Evolutionary conservation across 352 stramenopile species (phyloP).

Genomic region (Aphanomyces astaci): DNA sequence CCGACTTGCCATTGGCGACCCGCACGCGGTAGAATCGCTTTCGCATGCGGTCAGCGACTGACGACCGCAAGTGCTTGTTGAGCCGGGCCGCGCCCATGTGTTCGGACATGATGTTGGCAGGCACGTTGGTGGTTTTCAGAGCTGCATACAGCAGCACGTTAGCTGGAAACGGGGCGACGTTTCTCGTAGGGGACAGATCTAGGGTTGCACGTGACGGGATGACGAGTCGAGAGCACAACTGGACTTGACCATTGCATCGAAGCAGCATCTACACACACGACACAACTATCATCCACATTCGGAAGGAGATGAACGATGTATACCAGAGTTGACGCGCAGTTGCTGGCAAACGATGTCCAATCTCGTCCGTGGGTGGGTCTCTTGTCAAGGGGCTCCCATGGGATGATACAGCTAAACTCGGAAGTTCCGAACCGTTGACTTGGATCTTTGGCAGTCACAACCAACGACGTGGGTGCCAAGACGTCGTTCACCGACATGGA

Average conservation of each 20-base stretch:
- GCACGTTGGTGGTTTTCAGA: background rate
- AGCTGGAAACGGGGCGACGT: too few relatives aligned
- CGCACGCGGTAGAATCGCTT: background rate
- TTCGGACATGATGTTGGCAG: background rate
- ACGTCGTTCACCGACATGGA: background rate
- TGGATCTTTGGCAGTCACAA: background rate
- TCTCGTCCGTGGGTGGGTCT: background rate
- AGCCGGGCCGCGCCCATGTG: background rate
- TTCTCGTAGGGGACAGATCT: too few relatives aligned
- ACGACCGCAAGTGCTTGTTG: conserved; percentile 15
- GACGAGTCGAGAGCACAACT: background rate
- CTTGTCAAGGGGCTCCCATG: background rate
- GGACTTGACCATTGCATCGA: background rate
- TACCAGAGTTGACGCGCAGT: background rate
- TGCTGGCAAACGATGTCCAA: background rate
- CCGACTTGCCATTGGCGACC: conserved; percentile 5
- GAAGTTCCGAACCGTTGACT: background rate
- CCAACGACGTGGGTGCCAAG: background rate
- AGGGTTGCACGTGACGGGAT: background rate
- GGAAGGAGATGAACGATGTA: background rate
- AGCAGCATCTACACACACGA: background rate
- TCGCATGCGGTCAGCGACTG: conserved; percentile 4
- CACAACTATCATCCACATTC: background rate
- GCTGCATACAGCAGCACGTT: too few relatives aligned
- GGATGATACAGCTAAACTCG: background rate